These are phyloP conservation scores for Albophoma yamanashiensis DNA, from an alignment of 2,329 filamentous ascomycete species.

Conservation along the genomic window DNA sequence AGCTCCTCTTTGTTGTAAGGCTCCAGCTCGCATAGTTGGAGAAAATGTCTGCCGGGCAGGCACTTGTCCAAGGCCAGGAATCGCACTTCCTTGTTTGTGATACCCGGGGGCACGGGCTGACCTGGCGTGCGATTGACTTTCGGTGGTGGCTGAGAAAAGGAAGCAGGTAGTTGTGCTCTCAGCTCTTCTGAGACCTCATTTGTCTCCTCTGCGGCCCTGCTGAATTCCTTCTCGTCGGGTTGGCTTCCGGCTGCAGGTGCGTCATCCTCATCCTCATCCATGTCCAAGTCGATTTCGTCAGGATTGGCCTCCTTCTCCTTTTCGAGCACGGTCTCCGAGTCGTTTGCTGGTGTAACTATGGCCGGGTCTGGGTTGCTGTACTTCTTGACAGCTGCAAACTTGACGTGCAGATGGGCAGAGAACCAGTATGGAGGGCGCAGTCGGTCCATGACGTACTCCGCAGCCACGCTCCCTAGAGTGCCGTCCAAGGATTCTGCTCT, in stretches of 20 bases:
- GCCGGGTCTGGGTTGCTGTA: constrained; percentile 28
- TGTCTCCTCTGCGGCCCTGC: constrained; percentile 3
- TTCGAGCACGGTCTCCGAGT: not conserved
- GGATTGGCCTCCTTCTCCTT: constrained; percentile 36
- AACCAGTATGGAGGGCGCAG: constrained; percentile 85
- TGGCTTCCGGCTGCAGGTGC: not conserved
- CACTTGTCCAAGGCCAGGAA: constrained; percentile 94
- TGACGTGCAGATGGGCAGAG: constrained; percentile 84
- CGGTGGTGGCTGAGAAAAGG: constrained; percentile 44
- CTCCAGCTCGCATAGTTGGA: constrained; percentile 63
- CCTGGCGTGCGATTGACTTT: constrained; percentile 33
- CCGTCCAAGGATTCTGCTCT: constrained; percentile 65
- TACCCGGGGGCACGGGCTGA: constrained; percentile 57
- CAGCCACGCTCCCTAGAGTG: constrained; percentile 68
- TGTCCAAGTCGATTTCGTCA: constrained; percentile 61
- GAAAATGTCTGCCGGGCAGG: constrained; percentile 64
- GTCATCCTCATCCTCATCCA: constrained; percentile 32
- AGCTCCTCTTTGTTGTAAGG: constrained; percentile 28
- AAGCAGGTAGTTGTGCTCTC: constrained; percentile 64
- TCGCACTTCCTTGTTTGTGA: constrained; percentile 67
- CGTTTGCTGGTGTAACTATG: not conserved
- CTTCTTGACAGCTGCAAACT: constrained; percentile 62
- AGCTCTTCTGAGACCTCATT: constrained; percentile 48
- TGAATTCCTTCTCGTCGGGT: not conserved
- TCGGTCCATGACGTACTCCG: constrained; percentile 68